phyloP scores from a whole-genome alignment of 768 basidiomycete species.

The Boletus tylopilopsis region DNA sequence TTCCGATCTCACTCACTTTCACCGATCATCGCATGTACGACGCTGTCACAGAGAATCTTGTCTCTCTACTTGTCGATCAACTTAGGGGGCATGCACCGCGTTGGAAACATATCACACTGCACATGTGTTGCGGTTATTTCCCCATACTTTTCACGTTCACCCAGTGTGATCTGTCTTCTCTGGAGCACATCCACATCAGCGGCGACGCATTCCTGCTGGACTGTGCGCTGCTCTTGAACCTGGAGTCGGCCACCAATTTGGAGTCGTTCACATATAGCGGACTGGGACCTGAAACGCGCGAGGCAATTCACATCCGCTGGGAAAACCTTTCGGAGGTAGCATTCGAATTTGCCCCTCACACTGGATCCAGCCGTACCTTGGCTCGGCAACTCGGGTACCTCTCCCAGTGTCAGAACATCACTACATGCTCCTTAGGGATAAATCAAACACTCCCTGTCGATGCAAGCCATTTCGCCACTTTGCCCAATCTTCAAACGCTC shows the following conservation, averaged over 20 bases:
- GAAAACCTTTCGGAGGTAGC: constrained; percentile 11
- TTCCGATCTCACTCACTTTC: constrained; percentile 19
- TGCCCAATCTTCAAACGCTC: constrained; percentile 14
- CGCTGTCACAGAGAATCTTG: constrained; percentile 1
- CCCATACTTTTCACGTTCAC: constrained; percentile 14
- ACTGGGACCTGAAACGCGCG: not conserved
- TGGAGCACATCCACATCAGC: constrained; percentile 14
- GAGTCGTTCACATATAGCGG: constrained; percentile 15
- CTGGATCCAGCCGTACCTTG: constrained; percentile 1
- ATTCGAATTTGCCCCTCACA: constrained; percentile 6
- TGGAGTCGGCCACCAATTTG: constrained; percentile 11
- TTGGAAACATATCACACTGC: constrained; percentile 16
- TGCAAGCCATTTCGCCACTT: not conserved
- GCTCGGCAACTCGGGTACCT: constrained; percentile 6
- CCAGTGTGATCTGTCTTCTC: constrained; percentile 11
- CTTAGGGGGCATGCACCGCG: constrained; percentile 14
- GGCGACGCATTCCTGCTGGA: no score
- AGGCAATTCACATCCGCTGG: constrained; percentile 6
- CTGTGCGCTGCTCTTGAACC: not conserved
- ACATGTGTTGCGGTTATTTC: constrained; percentile 9
- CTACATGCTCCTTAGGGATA: constrained; percentile 16
- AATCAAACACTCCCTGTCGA: not conserved
- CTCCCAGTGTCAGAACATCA: constrained; percentile 16
- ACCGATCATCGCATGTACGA: constrained; percentile 17
- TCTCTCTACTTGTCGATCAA: constrained; percentile 10